Base-by-base conservation (phyloP, 2,329 filamentous ascomycete species). In the Stachybotrys echinatus region DNA sequence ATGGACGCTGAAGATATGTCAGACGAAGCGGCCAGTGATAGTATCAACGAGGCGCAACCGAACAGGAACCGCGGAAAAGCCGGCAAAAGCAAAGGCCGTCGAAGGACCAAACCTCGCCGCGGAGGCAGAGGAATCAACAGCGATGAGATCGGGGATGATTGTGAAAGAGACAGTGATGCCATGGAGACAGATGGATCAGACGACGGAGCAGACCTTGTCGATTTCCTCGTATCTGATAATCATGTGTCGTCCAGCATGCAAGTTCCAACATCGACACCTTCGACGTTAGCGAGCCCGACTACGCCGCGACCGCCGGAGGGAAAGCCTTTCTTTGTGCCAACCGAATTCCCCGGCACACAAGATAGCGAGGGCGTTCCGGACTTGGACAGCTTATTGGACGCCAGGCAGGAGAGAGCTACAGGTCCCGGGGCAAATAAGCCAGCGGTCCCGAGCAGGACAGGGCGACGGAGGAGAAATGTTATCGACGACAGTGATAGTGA, bases 161-260 rank as follows among this genome's bases (percentile, higher is more conserved):
- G 76, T 55, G 73, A 70, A 48, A 66, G 74, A 20, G 74, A 74
- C 14, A 77, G 74, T 54, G 75, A 78, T 53, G 54, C 72, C 50
- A 61, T 72, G 51, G 71, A 74, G 46, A 71, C 67, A 18, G 71
- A 74, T 53, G 75, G 70, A 14, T 77, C 73, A 0, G 76, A 79
- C 50, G 67, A 70, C 51, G 75, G 74, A 12, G 69, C 65, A 42
- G 78, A 81, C 54, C 62, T 82, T 14, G 50, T 80, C 56, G 70
- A 82, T 68, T 77, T 88, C 66, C 61, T 88, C 58, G 72, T 84
- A 60, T 63, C 71, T 55, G 65, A 83, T 64, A 65, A 83, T 51
- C 60, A 63, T 34, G 52, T 65, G 5, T 59, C 61, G 0, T 73
- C 71, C 2, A 72, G 72, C 54, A 64, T 65, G 56, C 60, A 53